These are phyloP conservation scores for Xylariaceae sp. DNA, from an alignment of 2,329 filamentous ascomycete genomes.

Conservation along the genomic window DNA sequence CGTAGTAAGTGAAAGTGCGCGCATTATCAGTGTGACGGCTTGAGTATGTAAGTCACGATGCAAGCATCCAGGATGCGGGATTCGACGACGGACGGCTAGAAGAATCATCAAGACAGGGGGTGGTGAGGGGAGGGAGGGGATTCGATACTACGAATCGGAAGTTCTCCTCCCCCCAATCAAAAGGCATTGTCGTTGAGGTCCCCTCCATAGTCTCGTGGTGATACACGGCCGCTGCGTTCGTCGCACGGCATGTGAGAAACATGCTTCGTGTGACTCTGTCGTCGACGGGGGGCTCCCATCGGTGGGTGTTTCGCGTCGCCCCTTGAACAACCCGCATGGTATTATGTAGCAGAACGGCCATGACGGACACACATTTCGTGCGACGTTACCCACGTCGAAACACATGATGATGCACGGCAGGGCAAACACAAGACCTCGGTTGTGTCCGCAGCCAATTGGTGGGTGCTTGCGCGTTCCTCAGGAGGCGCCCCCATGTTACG, in stretches of 20 bases:
- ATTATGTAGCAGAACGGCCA: constrained; percentile 19
- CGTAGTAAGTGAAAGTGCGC: neutral
- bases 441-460: constrained; percentile 31
- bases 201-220: constrained; percentile 22
- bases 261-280: constrained; percentile 24
- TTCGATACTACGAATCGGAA: constrained; percentile 25
- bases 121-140: neutral
- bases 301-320: constrained; percentile 23
- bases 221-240: constrained; percentile 27
- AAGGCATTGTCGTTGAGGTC: constrained; percentile 22
- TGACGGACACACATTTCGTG: constrained; percentile 9
- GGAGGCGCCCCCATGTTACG: constrained; percentile 17
- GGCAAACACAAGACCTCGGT: constrained; percentile 27
- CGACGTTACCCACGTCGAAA: constrained; percentile 23
- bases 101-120: neutral
- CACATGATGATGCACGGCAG: constrained; percentile 17
- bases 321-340: constrained; percentile 18
- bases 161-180: constrained; percentile 19
- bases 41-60: constrained; percentile 3
- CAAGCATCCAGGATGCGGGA: constrained; percentile 1
- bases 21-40: neutral
- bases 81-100: constrained; percentile 5
- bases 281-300: constrained; percentile 20
- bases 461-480: constrained; percentile 11
- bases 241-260: constrained; percentile 28